Conservation (phyloP, 129 eudicot species). For the Centrapalus pauciflorus region DNA sequence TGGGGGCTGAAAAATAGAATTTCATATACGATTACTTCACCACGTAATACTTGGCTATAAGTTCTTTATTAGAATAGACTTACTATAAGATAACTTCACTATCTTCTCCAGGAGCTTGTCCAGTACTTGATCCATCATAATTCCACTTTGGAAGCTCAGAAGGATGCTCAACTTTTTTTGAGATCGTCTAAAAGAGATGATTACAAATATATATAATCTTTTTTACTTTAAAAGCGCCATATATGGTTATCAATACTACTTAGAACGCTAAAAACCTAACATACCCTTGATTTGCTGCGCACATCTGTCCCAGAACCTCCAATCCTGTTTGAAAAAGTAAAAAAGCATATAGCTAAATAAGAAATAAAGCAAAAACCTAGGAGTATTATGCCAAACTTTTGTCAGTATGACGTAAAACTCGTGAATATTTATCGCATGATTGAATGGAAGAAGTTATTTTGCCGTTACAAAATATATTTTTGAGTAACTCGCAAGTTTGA, state of each 20-base stretch:
- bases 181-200: slow-evolving; percentile 49
- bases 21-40: slow-evolving; percentile 3
- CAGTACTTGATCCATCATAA: slow-evolving; percentile 96
- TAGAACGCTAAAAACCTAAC: neutral
- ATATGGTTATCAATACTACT: neutral
- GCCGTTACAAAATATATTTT: no score
- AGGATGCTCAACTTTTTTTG: slow-evolving; percentile 85
- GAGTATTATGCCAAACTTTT: neutral
- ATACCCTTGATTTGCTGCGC: slow-evolving; percentile 97
- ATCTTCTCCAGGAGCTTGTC: slow-evolving; percentile 98
- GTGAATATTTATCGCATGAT: neutral
- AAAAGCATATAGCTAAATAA: neutral
- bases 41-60: neutral
- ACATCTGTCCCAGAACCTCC: slow-evolving; percentile 93
- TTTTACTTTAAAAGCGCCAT: neutral
- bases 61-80: slow-evolving; percentile 22
- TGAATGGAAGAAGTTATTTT: neutral
- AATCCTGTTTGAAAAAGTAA: slow-evolving; percentile 55
- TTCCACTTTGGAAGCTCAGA: slow-evolving; percentile 98
- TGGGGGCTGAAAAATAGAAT: slow-evolving; percentile 65
- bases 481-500: no score
- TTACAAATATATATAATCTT: neutral
- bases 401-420: neutral
- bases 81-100: slow-evolving; percentile 99
- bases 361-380: slow-evolving; percentile 16